Base-by-base conservation (phyloP, 345 rosid species). In the Acer yangbiense region DNA sequence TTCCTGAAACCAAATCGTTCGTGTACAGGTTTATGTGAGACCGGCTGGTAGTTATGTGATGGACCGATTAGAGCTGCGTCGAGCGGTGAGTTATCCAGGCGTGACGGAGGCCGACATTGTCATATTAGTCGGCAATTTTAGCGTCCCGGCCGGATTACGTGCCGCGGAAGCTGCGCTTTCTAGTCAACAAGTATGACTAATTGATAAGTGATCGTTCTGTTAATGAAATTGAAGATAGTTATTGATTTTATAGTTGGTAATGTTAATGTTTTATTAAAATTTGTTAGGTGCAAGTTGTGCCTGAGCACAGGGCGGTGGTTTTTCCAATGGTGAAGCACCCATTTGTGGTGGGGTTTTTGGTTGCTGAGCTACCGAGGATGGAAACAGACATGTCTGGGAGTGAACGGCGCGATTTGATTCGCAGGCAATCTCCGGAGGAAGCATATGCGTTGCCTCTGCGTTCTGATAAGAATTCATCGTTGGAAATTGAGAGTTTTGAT, bases 21-120 rank as follows among this genome's bases (percentile, higher is more conserved):
- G 70, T 60, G 39, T 52, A 76, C 75, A 94, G 98, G 88, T 95
- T 69, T 95, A 93, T 71, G 97, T 92, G 78, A 88, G 97, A 83
- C 99, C 97, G 14, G 98, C 99, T 11, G 97, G 98, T 75, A 92
- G 99, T 61, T 93, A 95, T 72, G 98, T 95, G 20, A 95, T 92
- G 99, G 98, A 95, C 86, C 86, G 91, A 46, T 73, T 95, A 35
- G 98, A 95, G 90, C 85, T 95, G 69, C 94, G 99, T 25, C 90
- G 93, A 69, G 90, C 93, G 8, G 84, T 83, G 35, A 85, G 84
- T 63, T 89, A 87, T 72, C 97, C 95, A 1, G 85, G 77, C 16
- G 85, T 76, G 55, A 82, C 83, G 69, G 86, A 83, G 2, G 41
- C 89, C 11, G 96, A 89, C 32, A 80, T 93, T 82, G 88, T 95